Evolutionary conservation across 495 filamentous ascomycete genomes (phyloP), one percentile per base, ranked within the genome.

Genomic region (Aspergillus sparsus): DNA sequence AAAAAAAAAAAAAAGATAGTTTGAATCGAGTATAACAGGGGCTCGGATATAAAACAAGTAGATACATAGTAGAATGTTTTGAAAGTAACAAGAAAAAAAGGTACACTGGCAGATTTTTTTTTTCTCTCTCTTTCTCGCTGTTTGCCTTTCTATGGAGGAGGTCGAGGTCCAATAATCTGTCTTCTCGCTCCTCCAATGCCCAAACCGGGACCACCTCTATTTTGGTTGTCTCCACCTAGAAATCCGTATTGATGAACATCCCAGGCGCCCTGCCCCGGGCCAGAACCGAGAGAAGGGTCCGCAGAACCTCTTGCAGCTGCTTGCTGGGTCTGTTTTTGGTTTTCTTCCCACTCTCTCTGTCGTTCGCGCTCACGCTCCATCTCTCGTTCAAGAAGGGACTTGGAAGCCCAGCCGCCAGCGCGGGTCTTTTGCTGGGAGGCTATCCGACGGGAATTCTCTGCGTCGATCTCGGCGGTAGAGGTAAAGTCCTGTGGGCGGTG

Each of bases 341-440:
- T 82, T 56, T 93, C 89, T 66, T 98, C 94, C 94, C 94, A 98
- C 66, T 98, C 94, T 53, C 84, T 81, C 75, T 98, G 94, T 41
- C 93, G 82, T 71, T 96, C 90, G 10, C 95, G 83, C 74, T 98
- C 94, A 62, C 89, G 83, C 72, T 98, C 94, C 90, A 97, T 97
- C 71, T 98, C 94, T 18, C 92, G 86, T 74, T 97, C 92, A 1
- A 98, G 81, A 6, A 98, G 81, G 4, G 89, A 90, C 73, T 91
- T 93, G 55, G 82, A 82, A 1, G 89, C 88, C 87, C 88, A 90
- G 0, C 87, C 88, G 50, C 83, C 87, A 4, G 89, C 86, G 61
- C 86, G 86, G 47, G 88, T 91, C 73, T 89, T 86, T 51, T 79
- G 70, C 63, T 90, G 87, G 0, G 86, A 79, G 6, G 82, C 80